Conservation (phyloP, 1,284 basidiomycete species). For the Pseudozyma flocculosa region DNA sequence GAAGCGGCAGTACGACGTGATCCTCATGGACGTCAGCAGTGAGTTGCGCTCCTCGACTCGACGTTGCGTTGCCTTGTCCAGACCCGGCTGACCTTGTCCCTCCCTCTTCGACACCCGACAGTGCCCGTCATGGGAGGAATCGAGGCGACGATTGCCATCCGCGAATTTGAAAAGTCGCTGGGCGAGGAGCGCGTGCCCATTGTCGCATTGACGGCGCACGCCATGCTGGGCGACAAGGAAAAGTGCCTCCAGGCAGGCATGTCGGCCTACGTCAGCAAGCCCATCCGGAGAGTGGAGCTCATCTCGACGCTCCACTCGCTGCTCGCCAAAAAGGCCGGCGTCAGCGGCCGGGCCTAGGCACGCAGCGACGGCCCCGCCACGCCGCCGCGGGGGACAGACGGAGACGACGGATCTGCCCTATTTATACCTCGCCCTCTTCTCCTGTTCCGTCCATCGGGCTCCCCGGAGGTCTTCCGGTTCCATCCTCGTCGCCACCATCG, state of each 20-base stretch:
- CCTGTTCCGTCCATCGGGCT: too few relatives aligned
- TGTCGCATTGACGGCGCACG: constrained; percentile 89
- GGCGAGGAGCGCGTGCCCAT: constrained; percentile 79
- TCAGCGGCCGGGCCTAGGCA: constrained; percentile 9
- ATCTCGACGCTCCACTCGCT: constrained; percentile 49
- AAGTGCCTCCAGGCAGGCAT: constrained; percentile 55
- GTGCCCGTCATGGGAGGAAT: constrained; percentile 66
- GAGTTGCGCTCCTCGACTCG: background rate
- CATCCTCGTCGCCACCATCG: too few relatives aligned
- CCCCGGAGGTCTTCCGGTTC: too few relatives aligned
- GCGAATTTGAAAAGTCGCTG: constrained; percentile 73
- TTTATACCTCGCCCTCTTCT: too few relatives aligned
- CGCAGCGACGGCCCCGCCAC: too few relatives aligned
- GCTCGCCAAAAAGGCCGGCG: constrained; percentile 36
- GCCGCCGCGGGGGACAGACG: too few relatives aligned
- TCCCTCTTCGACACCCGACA: constrained; percentile 61
- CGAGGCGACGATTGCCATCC: constrained; percentile 68
- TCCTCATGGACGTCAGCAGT: constrained; percentile 80
- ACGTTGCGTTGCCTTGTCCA: too few relatives aligned
- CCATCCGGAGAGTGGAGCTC: constrained; percentile 51
- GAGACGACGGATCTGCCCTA: too few relatives aligned
- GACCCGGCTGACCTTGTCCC: too few relatives aligned
- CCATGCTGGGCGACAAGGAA: constrained; percentile 60
- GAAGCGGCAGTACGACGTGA: constrained; percentile 67
- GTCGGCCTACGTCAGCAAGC: constrained; percentile 53